Conservation (phyloP, 257 asterid genomes). For the Ehretia macrophylla region DNA sequence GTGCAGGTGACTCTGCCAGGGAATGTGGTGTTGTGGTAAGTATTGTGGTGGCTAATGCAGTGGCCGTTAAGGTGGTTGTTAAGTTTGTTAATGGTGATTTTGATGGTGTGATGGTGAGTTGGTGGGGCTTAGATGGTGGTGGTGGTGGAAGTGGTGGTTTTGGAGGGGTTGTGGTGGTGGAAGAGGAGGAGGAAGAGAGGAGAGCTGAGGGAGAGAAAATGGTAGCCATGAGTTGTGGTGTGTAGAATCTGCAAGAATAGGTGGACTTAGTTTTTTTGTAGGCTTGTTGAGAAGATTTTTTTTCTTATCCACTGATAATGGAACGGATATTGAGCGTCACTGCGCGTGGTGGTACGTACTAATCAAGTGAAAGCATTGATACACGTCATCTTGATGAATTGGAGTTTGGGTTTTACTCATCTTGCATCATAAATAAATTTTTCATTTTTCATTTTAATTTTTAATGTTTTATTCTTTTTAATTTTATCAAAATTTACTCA, state of each 20-base stretch:
- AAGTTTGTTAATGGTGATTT: slow-evolving; percentile 34
- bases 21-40: slow-evolving; percentile 51
- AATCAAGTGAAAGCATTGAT: background rate
- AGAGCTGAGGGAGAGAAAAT: slow-evolving; percentile 69
- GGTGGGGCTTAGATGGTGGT: slow-evolving; percentile 33
- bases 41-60: slow-evolving; percentile 65
- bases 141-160: slow-evolving; percentile 33
- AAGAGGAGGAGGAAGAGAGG: slow-evolving; percentile 34
- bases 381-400: background rate
- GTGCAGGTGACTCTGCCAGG: slow-evolving; percentile 37
- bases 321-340: background rate
- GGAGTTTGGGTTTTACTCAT: background rate
- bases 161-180: slow-evolving; percentile 35
- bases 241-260: slow-evolving; percentile 13
- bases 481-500: too few relatives aligned
- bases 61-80: slow-evolving; percentile 57
- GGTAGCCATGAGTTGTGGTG: slow-evolving; percentile 56
- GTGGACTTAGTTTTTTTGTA: slow-evolving; percentile 34
- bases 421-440: too few relatives aligned
- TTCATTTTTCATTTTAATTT: too few relatives aligned
- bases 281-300: slow-evolving; percentile 3
- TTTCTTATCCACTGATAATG: slow-evolving; percentile 31
- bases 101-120: slow-evolving; percentile 33
- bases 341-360: background rate
- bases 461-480: too few relatives aligned